Evolutionary conservation across 345 rosid genomes (phyloP), one percentile per base, ranked within the genome.

Genomic region (Bretschneidera sinensis): DNA sequence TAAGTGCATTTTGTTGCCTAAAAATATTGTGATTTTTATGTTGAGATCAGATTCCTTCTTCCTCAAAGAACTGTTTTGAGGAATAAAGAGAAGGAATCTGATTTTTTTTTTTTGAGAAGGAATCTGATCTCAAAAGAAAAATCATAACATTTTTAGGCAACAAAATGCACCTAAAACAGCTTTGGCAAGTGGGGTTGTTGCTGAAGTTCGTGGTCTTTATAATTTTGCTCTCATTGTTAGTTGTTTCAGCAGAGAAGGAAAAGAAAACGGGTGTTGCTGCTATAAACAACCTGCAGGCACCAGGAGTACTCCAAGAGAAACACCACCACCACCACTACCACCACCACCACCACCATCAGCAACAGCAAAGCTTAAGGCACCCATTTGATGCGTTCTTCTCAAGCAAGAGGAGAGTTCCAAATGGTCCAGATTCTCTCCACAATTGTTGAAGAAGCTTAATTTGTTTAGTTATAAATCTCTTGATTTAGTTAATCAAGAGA

Each of bases 351-450:
- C 57, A 58, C 23, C 62, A 28, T 35, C 60, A 17, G 43, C 71
- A 48, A 14, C 57, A 48, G 5, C 66, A 59, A 24, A 66, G 63
- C 11, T 35, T 47, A 13, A 71, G 74, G 60, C 53, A 56, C 23
- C 43, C 77, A 0, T 55, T 61, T 28, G 88, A 68, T 49, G 48
- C 15, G 45, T 74, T 73, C 60, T 72, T 64, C 54, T 70, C 83
- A 24, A 79, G 80, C 78, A 81, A 83, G 54, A 73, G 89, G 65
- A 76, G 61, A 66, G 87, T 86, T 55, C 92, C 89, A 0, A 78
- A 86, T 35, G 84, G 83, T 18, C 75, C 87, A 6, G 92, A 83
- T 60, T 87, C 87, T 61, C 89, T 86, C 16, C 92, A 83, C 79
- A 86, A 86, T 62, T 85, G 85, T 49, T 79, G 79, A 85, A 61